phyloP scores from a whole-genome alignment of 192 early-diverging fungal genomes.

The Coemansia furcata region DNA sequence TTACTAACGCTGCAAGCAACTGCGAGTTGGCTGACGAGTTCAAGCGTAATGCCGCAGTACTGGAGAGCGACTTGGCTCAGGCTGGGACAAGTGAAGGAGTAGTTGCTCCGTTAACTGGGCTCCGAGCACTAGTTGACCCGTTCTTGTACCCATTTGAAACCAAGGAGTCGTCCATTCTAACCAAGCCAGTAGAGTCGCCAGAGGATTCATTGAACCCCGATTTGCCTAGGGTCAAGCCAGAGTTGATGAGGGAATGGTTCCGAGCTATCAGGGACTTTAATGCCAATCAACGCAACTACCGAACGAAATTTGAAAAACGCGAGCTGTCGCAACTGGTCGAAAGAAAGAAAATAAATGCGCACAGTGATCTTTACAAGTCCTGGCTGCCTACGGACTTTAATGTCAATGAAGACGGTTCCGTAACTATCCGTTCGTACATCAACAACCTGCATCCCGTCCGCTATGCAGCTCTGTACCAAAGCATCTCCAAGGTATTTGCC shows the following conservation, averaged over 20 bases:
- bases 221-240: neutral
- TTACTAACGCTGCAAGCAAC: neutral
- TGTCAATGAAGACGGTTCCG: constrained; percentile 35
- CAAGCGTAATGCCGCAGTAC: neutral
- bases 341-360: neutral
- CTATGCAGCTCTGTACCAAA: constrained; percentile 41
- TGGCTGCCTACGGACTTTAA: constrained; percentile 64
- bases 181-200: neutral
- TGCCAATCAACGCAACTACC: too few relatives aligned
- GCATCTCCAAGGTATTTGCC: constrained; percentile 45
- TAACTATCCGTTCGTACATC: constrained; percentile 59
- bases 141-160: neutral
- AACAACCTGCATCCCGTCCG: constrained; percentile 60
- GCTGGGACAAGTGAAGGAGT: neutral
- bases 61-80: neutral
- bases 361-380: neutral
- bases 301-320: neutral
- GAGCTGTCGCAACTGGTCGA: neutral
- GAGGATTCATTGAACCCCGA: neutral
- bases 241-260: neutral
- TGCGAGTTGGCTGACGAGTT: neutral
- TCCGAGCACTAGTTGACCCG: neutral
- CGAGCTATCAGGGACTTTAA: neutral
- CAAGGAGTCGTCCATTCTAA: neutral
- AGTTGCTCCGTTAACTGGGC: neutral